Evolutionary conservation across 2,329 filamentous ascomycete species (phyloP).

Genomic region (Neopestalotiopsis clavispora): DNA sequence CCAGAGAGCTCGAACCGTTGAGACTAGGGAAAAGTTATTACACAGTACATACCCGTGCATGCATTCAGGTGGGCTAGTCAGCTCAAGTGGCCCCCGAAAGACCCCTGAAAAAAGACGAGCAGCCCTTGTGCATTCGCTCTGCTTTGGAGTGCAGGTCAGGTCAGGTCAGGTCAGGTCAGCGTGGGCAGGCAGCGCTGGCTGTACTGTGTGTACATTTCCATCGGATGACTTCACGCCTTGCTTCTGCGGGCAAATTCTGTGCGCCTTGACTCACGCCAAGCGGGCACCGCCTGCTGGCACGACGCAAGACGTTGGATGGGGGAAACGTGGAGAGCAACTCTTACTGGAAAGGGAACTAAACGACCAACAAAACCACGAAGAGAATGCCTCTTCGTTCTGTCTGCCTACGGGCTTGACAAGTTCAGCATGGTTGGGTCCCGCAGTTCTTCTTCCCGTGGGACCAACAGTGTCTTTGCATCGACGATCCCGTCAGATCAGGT

Average conservation of each 20-base stretch:
- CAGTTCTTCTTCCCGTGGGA: neutral
- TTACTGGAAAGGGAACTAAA: neutral
- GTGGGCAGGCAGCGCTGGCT: neutral
- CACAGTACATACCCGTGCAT: neutral
- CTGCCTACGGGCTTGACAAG: neutral
- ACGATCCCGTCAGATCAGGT: neutral
- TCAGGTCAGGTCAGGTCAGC: neutral
- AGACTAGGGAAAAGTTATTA: neutral
- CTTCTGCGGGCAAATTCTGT: neutral
- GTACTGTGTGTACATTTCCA: neutral
- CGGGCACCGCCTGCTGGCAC: neutral
- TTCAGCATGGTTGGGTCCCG: neutral
- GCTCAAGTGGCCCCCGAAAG: neutral
- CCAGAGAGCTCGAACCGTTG: neutral
- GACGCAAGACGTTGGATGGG: neutral
- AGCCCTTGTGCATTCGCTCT: neutral
- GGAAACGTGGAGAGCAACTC: neutral
- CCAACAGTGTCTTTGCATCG: neutral
- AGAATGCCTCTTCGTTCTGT: neutral
- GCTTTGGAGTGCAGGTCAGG: neutral
- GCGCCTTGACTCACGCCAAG: constrained; percentile 1
- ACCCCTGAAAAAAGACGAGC: neutral
- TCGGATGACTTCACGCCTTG: neutral
- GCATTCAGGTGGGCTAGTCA: neutral
- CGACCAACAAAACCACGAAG: neutral